Evolutionary conservation across 2,329 filamentous ascomycete species (phyloP).

Genomic region (Fusarium odoratissimum): DNA sequence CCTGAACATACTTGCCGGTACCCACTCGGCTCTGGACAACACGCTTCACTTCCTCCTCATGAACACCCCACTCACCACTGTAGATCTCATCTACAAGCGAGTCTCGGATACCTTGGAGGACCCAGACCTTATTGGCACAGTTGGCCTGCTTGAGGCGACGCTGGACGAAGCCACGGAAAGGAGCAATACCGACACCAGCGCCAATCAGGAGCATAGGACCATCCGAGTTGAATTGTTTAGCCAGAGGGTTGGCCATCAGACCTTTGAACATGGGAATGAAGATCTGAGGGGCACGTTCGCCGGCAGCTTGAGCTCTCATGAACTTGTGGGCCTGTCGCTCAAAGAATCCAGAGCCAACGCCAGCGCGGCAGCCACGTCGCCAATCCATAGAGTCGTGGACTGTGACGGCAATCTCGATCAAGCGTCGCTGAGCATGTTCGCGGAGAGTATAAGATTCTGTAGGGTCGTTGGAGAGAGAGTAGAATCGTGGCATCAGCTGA

Average conservation of each 20-base stretch:
- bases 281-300: conserved; percentile 69
- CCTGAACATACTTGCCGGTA: conserved; percentile 92
- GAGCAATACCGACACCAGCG: conserved; percentile 94
- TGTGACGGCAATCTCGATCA: conserved; percentile 97
- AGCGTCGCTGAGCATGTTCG: conserved; percentile 76
- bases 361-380: conserved; percentile 77
- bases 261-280: conserved; percentile 98
- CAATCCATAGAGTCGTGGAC: conserved; percentile 90
- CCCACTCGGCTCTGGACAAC: conserved; percentile 81
- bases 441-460: conserved; percentile 77
- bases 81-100: conserved; percentile 96
- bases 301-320: conserved; percentile 73
- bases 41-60: conserved; percentile 86
- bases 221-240: conserved; percentile 89
- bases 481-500: conserved; percentile 96
- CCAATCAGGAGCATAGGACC: conserved; percentile 98
- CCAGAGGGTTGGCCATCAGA: conserved; percentile 95
- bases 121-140: conserved; percentile 98
- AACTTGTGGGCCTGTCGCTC: conserved; percentile 83
- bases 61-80: conserved; percentile 93
- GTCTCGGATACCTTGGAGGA: conserved; percentile 93
- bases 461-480: conserved; percentile 96
- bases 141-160: conserved; percentile 93
- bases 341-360: conserved; percentile 92
- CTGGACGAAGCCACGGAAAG: conserved; percentile 97